Evolutionary conservation across 768 basidiomycete species (phyloP).

Genomic region (Lentinula guzmanii): DNA sequence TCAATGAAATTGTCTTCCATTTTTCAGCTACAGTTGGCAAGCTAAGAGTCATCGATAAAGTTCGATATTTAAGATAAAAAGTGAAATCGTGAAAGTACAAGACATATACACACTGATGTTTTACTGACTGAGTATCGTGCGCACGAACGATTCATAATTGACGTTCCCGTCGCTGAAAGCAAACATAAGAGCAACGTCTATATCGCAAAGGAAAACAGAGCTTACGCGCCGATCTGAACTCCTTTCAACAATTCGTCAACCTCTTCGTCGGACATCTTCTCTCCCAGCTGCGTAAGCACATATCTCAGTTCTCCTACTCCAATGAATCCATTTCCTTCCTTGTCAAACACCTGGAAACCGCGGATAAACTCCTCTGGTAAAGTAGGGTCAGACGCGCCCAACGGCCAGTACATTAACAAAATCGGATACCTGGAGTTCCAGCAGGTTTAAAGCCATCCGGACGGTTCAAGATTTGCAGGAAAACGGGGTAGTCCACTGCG

Average conservation of each 20-base stretch:
- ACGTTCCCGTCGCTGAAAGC: slow-evolving; percentile 83
- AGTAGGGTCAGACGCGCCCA: not conserved
- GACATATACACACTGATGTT: not conserved
- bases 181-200: slow-evolving; percentile 7
- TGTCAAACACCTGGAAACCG: slow-evolving; percentile 98
- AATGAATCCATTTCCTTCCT: slow-evolving; percentile 88
- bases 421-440: slow-evolving; percentile 79
- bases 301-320: slow-evolving; percentile 90
- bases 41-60: not conserved
- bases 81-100: not conserved
- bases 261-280: slow-evolving; percentile 98
- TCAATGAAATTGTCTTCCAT: not conserved
- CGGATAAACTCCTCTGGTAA: slow-evolving; percentile 93
- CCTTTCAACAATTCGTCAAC: slow-evolving; percentile 97
- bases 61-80: not conserved
- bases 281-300: slow-evolving; percentile 92
- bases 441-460: slow-evolving; percentile 97
- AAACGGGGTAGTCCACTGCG: slow-evolving; percentile 88
- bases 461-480: slow-evolving; percentile 86
- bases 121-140: slow-evolving; percentile 87
- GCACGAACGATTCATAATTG: slow-evolving; percentile 96
- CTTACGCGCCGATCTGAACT: slow-evolving; percentile 84
- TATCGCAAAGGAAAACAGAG: slow-evolving; percentile 14
- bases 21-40: no score
- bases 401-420: not conserved